phyloP scores from a whole-genome alignment of 2,329 filamentous ascomycete genomes.

The Fusarium subglutinans region DNA sequence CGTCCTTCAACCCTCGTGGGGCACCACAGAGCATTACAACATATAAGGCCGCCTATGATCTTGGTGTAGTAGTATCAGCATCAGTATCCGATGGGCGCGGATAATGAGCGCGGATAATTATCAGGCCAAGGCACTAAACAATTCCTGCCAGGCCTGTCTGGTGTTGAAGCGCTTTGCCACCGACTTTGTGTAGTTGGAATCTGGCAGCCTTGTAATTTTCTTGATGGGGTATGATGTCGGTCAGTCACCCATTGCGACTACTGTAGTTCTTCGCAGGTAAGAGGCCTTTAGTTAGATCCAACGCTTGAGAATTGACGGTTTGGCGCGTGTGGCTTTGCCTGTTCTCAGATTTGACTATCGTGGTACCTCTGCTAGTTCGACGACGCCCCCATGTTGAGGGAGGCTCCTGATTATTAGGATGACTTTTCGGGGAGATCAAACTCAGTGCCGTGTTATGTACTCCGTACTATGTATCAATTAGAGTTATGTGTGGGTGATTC shows the following conservation, averaged over 20 bases:
- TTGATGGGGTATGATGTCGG: neutral
- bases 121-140: constrained; percentile 17
- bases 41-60: constrained; percentile 25
- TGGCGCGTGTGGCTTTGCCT: constrained; percentile 27
- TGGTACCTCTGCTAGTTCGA: constrained; percentile 28
- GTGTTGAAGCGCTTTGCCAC: constrained; percentile 23
- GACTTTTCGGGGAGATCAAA: constrained; percentile 7
- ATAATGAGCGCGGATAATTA: constrained; percentile 28
- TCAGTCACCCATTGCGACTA: neutral
- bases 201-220: constrained; percentile 14
- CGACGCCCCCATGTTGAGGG: constrained; percentile 34
- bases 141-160: neutral
- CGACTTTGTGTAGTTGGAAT: constrained; percentile 1
- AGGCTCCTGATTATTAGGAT: constrained; percentile 18
- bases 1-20: constrained; percentile 18
- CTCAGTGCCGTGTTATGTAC: constrained; percentile 3
- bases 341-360: constrained; percentile 19
- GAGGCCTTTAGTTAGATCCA: constrained; percentile 11
- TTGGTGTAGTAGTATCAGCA: constrained; percentile 23
- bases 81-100: constrained; percentile 27
- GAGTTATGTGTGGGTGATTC: constrained; percentile 5
- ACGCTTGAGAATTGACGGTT: constrained; percentile 24
- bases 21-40: constrained; percentile 19
- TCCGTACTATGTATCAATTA: neutral
- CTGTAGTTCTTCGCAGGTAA: neutral